Conservation (phyloP, 441 rosid species). For the Manihot esculenta region DNA sequence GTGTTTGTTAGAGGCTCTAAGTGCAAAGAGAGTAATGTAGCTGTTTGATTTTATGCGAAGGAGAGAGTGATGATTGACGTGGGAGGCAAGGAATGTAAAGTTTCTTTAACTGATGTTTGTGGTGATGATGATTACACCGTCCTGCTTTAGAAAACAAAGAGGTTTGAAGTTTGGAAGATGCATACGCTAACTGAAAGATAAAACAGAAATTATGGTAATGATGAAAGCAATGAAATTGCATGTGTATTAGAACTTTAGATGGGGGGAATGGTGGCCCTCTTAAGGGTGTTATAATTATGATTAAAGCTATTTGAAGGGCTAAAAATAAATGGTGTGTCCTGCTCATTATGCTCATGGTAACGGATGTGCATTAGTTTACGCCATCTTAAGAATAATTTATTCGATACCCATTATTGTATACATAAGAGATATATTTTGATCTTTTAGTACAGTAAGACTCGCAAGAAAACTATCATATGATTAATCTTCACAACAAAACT, state of each 20-base stretch:
- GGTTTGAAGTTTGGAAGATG: slow-evolving; percentile 13
- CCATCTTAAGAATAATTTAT: no score
- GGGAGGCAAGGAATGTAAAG: slow-evolving; percentile 47
- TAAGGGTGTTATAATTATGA: background rate
- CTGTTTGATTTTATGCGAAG: background rate
- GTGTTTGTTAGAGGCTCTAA: slow-evolving; percentile 11
- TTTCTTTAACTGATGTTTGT: slow-evolving; percentile 1
- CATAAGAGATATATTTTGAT: no score
- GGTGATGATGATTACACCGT: slow-evolving; percentile 19
- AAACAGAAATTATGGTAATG: slow-evolving; percentile 10
- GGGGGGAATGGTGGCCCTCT: background rate
- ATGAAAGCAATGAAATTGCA: slow-evolving; percentile 1
- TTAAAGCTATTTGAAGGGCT: background rate
- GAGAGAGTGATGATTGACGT: slow-evolving; percentile 35
- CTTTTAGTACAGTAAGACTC: no score
- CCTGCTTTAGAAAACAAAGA: slow-evolving; percentile 1
- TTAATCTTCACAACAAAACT: no score
- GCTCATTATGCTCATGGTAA: background rate
- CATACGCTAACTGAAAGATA: slow-evolving; percentile 15
- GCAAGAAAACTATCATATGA: no score
- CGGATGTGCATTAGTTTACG: background rate
- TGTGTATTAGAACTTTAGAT: background rate
- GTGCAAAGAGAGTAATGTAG: slow-evolving; percentile 6
- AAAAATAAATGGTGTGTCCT: background rate
- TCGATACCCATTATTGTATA: no score